Base-by-base conservation (phyloP, 257 asterid genomes). In the Penstemon newberryi region DNA sequence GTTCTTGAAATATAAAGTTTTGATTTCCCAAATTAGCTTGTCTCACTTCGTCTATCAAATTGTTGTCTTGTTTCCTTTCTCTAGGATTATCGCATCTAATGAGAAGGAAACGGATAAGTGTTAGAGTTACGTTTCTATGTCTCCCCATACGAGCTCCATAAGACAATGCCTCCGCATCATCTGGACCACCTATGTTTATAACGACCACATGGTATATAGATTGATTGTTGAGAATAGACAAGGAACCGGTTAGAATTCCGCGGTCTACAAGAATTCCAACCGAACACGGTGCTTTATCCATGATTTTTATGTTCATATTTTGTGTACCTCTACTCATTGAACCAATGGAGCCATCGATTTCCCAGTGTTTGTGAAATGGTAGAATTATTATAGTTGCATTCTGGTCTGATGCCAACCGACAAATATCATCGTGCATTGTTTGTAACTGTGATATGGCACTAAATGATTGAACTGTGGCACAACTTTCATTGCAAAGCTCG, bases 341-440 rank as follows among this genome's bases (percentile, higher is more conserved):
- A 15, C 86, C 91, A 4, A 91, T 71, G 4, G 95, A 82, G 2
- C 96, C 95, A 63, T 91, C 96, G 49, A 89, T 84, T 58, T 80
- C 95, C 91, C 95, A 89, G 9, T 70, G 86, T 75, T 84, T 89
- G 82, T 91, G 96, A 63, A 87, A 91, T 0, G 96, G 97, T 3
- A 91, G 81, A 19, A 91, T 81, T 55, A 87, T 15, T 3, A 91
- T 67, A 11, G 74, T 85, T 1, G 86, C 90, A 8, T 69, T 72
- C 47, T 89, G 90, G 65, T 87, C 95, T 0, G 81, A 15, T 0
- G 91, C 87, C 10, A 89, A 60, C 0, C 93, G 78, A 33, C 77
- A 84, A 3, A 89, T 73, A 67, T 91, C 97, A 1, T 84, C 90
- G 42, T 89, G 91, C 84, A 85, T 78, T 0, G 84, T 76, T 11